Base-by-base conservation (phyloP, 768 basidiomycete genomes). In the Hysterangium stoloniferum region DNA sequence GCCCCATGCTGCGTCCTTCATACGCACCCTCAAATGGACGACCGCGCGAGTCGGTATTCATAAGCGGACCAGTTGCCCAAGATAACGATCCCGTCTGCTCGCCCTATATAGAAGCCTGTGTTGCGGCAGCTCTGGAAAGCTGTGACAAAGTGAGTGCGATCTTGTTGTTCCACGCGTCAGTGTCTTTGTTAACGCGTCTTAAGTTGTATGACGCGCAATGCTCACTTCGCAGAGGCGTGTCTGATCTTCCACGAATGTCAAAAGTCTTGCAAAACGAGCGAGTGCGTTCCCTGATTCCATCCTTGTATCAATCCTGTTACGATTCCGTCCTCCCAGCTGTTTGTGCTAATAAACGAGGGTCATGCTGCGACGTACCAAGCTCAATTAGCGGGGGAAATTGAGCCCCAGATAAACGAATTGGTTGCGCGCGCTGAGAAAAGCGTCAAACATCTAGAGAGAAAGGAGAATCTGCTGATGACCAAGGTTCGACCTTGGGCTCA, bases 321-420 rank as follows among this genome's bases (percentile, higher is more conserved):
- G 54, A 9, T 20, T 34, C 33, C 4, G 7, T 38, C 11, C 32
- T 1, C 25, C 8, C 49, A 91, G 87, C 78, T 86, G 0, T 90
- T 85, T 60, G 66, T 86, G 15, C 75, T 91, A 8, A 72, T 87
- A 1, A 78, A 84, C 47, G 86, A 90, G 62, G 73, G 70, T 11
- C 84, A 80, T 0, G 75, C 89, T n/a, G 74, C 75, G 47, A 73
- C 69, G 63, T 88, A 90, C 68, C 87, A 89, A 59, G 66, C 80
- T 2, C 82, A 83, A 36, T 71, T 90, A 34, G 80, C 77, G 1
- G 84, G 86, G 46, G 87, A 89, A 61, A 79, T 91, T 8, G 87
- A 90, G 53, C 88, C 88, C 15, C 79, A 84, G 27, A 82, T 91
- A 17, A 77, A 72, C 40, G 86, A 90, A 56, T 77, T 91, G 13